Evolutionary conservation across 1,284 basidiomycete genomes (phyloP), one percentile per base, ranked within the genome.

Genomic region (Cryptococcus amylolentus): DNA sequence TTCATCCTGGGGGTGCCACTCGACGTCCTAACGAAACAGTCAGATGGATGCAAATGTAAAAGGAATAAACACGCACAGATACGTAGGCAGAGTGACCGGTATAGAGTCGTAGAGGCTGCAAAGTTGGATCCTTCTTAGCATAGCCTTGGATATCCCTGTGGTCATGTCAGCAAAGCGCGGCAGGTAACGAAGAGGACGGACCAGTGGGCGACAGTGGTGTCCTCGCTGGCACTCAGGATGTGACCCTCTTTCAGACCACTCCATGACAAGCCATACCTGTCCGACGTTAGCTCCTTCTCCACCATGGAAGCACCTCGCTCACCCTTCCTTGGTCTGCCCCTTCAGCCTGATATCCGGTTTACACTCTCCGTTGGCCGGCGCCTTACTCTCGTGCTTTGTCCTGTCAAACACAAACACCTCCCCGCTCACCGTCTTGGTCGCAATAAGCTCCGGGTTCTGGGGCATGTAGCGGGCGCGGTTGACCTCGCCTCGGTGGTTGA

Each of bases 401-500:
- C 96, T 81, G 78, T 99, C 96, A 77, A 98, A 99, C 39, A 99
- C 80, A 63, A 89, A 83, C 10, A 97, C 91, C 64, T 95, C 90
- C 14, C 96, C 96, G 5, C 84, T 85, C 8, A 95, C 85, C 10
- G 92, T 82, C 66, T 98, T 95, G 9, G 95, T 98, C 2, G 96
- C 96, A 63, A 99, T 91, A 64, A 99, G 77, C 77, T 98, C 91
- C 6, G 91, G 89, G 72, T 98, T 98, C 78, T 98, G 95, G 14
- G 96, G 96, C 91, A 97, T 98, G 77, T 98, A 99, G 46, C 96
- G 84, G 55, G 96, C 96, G 40, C 94, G 82, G 78, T 99, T 98
- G 69, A 98, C 91, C 77, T 99, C 96, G 50, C 93, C 93, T 9
- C 85, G 84, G 77, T 99, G 96, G 75, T 94, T 94, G 80, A 99